phyloP scores from a whole-genome alignment of 352 stramenopile species.

The Phytophthora crassamura region DNA sequence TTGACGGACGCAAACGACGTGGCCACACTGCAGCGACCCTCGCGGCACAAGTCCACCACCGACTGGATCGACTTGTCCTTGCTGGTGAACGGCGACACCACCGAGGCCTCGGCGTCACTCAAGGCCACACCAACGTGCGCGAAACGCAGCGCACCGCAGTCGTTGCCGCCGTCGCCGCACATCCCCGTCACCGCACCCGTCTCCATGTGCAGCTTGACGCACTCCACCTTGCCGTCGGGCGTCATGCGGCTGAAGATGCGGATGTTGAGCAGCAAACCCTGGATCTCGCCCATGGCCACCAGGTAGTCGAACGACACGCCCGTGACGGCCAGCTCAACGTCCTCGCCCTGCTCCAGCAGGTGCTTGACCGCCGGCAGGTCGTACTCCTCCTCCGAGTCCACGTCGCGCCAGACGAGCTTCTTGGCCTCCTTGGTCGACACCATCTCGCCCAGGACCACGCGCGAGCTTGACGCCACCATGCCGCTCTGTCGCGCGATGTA shows the following conservation, averaged over 20 bases:
- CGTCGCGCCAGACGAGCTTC: constrained; percentile 54
- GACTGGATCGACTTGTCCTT: constrained; percentile 76
- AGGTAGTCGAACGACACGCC: constrained; percentile 50
- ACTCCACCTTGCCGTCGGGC: constrained; percentile 49
- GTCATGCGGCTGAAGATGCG: constrained; percentile 62
- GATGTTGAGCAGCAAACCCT: constrained; percentile 45
- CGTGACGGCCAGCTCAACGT: constrained; percentile 55
- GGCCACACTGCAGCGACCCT: constrained; percentile 87
- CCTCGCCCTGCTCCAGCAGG: constrained; percentile 28
- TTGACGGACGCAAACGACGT: constrained; percentile 89
- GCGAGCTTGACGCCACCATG: constrained; percentile 37
- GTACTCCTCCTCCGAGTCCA: constrained; percentile 50
- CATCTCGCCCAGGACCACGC: constrained; percentile 51
- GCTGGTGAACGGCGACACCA: constrained; percentile 88
- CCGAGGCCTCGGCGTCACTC: constrained; percentile 72
- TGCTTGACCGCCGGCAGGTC: constrained; percentile 40
- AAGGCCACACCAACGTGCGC: constrained; percentile 85
- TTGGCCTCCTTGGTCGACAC: constrained; percentile 34
- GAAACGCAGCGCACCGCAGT: constrained; percentile 79
- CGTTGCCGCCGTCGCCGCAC: constrained; percentile 75
- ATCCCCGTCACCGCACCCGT: constrained; percentile 51
- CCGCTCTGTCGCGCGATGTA: constrained; percentile 49
- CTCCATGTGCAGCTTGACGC: constrained; percentile 48
- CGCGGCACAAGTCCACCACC: constrained; percentile 84
- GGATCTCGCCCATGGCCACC: constrained; percentile 38